Base-by-base conservation (phyloP, 176 grass and related monocot species). In the Aegilops sharonensis region DNA sequence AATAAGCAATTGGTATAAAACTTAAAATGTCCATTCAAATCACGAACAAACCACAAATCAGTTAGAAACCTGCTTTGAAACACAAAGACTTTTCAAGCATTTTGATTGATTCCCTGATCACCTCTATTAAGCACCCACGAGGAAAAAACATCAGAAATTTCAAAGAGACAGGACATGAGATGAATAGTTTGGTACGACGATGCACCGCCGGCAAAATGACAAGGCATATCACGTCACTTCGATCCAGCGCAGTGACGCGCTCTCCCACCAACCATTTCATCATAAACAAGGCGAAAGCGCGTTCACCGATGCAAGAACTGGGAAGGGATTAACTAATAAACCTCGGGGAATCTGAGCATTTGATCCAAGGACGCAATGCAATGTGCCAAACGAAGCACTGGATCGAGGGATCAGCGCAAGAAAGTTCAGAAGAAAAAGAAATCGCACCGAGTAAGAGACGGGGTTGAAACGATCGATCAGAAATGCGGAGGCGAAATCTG, bases 171-270 rank as follows among this genome's bases (percentile, higher is more conserved):
- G 82, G 77, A 59, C 25, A 9, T 1, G 1, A 6, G 62, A 45
- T 40, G 20, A 72, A 83, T 66, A 63, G 72, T 79, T 72, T 74
- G 75, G 39, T 31, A 66, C 54, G 80, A 62, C 66, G 64, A 66
- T 79, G 79, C 73, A 25, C 56, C 32, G 25, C 24, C 25, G 25
- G 45, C 43, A 78, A 78, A 54, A 78, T 72, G 68, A 43, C 69
- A 57, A 84, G 69, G n/a, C 64, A 87, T 54, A 78, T 84, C 85
- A 80, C 81, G 89, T 84, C 89, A 91, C 45, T 77, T 85, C 85
- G 81, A 85, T 85, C 89, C 81, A 88, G 78, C 81, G 77, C 80
- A 81, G 30, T 75, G 85, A 87, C 89, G 68, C 64, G 78, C 81
- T 87, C 81, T 40, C 68, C 85, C 75, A 87, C 81, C 80, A 76